Evolutionary conservation across 805 yeast species (phyloP), one percentile per base, ranked within the genome.

Genomic region (Candida wancherniae): DNA sequence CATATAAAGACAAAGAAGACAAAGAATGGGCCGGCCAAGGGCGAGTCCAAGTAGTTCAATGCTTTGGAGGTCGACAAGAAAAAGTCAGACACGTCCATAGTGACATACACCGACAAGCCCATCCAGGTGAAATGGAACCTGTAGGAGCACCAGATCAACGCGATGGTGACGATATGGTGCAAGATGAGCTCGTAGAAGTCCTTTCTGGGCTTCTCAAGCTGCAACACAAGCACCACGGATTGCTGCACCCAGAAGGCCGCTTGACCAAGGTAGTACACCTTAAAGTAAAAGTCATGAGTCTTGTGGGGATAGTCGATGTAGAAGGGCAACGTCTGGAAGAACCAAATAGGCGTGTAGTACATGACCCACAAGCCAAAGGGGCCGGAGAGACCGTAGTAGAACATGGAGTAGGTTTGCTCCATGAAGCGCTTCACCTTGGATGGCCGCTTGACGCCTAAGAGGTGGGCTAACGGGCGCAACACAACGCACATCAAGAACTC

Each of bases 181-280:
- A 85, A 78, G 22, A 90, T 84, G 39, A 92, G 72, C 60, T 92
- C 98, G 47, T 78, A 66, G 61, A 79, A 88, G 57, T 92, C 99
- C 59, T 87, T 88, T 58, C 99, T 75, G 36, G 96, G 97, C 57
- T 85, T 85, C 60, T 92, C 99, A 39, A 92, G 70, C 57, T 83
- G 95, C 42, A 92, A 68, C 26, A 77, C 62, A 42, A 92, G 67
- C 19, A 92, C 83, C 23, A 84, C 77, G 1, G 94, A 80, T 62
- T 92, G 98, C 64, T 92, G 99, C 14, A 87, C 78, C 99, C 99
- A 92, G 59, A 86, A 92, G 4, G 97, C 83, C 5, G 97, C 97
- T 63, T 92, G 97, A 24, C 84, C 77, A 39, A 92, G 66, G 56
- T 92, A 92, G 54, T 82, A 92, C 9, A 77, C 57, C 63, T 92